A percentile compares a stretch with the other conserved stretches of the same genome.
These are phyloP conservation scores for Sanguinoderma infundibulare DNA, from an alignment of 1,284 basidiomycete genomes.

Conservation along the genomic window DNA sequence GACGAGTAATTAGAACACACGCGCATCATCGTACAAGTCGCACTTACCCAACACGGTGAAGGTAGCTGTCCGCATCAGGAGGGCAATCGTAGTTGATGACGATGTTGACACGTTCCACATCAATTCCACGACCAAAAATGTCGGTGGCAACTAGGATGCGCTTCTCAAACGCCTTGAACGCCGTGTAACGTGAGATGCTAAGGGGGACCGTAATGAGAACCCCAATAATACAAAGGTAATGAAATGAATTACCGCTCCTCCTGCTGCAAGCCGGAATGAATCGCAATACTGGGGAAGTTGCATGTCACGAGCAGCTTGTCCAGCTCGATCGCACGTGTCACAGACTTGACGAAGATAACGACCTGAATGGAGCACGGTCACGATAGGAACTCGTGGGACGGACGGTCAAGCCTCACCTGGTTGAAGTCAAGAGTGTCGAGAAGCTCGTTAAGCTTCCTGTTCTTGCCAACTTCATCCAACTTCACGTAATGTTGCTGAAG, in stretches of 20 bases:
- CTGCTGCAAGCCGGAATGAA: constrained; percentile 94
- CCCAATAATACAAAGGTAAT: constrained; percentile 10
- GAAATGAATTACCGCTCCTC: constrained; percentile 83
- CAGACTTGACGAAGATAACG: constrained; percentile 99
- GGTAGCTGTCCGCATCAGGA: constrained; percentile 95
- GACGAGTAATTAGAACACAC: neutral
- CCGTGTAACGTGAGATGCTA: constrained; percentile 95
- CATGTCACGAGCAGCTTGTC: constrained; percentile 97
- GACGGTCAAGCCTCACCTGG: constrained; percentile 61
- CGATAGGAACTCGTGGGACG: neutral
- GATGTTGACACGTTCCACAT: constrained; percentile 97
- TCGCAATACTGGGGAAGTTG: constrained; percentile 98
- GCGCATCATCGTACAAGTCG: neutral
- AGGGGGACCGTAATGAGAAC: constrained; percentile 16
- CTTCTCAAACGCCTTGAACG: constrained; percentile 99
- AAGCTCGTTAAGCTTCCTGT: constrained; percentile 96
- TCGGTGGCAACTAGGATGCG: constrained; percentile 98
- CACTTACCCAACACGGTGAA: constrained; percentile 92
- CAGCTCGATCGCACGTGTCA: constrained; percentile 94
- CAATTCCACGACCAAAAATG: constrained; percentile 97
- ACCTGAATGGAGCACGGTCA: constrained; percentile 59
- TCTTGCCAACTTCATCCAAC: constrained; percentile 94
- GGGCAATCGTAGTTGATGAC: constrained; percentile 97
- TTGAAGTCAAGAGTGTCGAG: constrained; percentile 99
- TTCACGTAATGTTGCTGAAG: constrained; percentile 99